Evolutionary conservation across 2,329 filamentous ascomycete genomes (phyloP), one percentile per base, ranked within the genome.

Genomic region (Zarea fungicola): DNA sequence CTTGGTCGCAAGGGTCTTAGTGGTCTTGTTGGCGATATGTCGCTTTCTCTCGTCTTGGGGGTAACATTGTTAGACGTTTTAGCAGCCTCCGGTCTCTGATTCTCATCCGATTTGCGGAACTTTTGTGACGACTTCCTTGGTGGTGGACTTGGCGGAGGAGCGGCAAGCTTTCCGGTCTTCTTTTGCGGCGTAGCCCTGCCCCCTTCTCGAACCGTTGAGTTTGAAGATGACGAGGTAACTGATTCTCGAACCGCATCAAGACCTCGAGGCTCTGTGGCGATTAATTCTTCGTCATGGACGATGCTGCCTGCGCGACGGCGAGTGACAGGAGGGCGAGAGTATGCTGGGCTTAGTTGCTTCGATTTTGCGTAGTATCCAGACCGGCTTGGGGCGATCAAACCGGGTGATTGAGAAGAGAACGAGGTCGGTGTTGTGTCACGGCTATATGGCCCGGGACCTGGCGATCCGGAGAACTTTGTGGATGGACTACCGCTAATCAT

Each of bases 371-470:
- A 66, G 22, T 64, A 29, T 19, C 25, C 74, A 56, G 61, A 72
- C 53, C 67, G 73, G 53, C 63, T 71, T 47, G 67, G 78, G 52
- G 60, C 75, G 62, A 80, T 66, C 5, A 84, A 64, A 3, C 80
- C 77, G 4, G 87, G 84, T 14, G 85, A 90, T 57, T 85, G 84
- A 1, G 87, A 90, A 7, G 83, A 85, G 54, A 87, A 83, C 9
- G 87, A 90, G 5, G 85, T 89, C 6, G 87, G 87, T 3, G 87
- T 90, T 1, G 86, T 89, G 51, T 87, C 85, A 54, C 86, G 77
- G 60, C 86, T 90, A 65, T 89, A 90, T 5, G 81, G 70, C 2
- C 84, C 80, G 10, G 84, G 81, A 1, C 80, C 78, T 1, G 81
- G 81, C 1, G 87, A 90, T 49, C 82, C 86, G 2, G 85, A 88